A percentile compares a stretch with the other conserved stretches of the same genome.
Evolutionary conservation across 345 rosid species (phyloP).

Genomic region (Salix koriyanagi): DNA sequence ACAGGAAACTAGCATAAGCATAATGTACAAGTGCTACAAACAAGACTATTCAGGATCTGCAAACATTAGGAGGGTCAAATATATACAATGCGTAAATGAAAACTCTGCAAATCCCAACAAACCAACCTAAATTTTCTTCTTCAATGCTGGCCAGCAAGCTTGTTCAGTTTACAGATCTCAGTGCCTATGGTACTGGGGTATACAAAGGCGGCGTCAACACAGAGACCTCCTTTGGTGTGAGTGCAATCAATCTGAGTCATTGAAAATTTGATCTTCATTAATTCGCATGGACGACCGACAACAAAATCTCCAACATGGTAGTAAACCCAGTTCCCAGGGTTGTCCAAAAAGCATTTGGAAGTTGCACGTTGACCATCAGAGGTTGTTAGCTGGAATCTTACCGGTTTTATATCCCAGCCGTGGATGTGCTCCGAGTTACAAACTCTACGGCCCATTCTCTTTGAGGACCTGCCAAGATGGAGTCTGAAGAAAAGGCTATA

Average conservation of each 20-base stretch:
- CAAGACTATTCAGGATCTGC: background rate
- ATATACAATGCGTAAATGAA: background rate
- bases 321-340: constrained; percentile 12
- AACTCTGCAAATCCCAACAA: background rate
- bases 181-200: constrained; percentile 2
- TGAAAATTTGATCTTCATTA: constrained; percentile 15
- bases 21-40: background rate
- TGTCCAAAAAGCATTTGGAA: constrained; percentile 7
- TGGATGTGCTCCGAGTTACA: constrained; percentile 11
- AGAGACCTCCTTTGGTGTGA: constrained; percentile 27
- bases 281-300: background rate
- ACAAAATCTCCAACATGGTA: constrained; percentile 20
- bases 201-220: constrained; percentile 10
- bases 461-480: constrained; percentile 16
- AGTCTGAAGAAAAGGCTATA: constrained; percentile 25
- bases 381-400: constrained; percentile 13
- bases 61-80: background rate
- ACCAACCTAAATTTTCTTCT: background rate
- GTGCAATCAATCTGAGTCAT: constrained; percentile 25
- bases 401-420: constrained; percentile 27
- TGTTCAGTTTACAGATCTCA: background rate
- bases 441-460: constrained; percentile 19
- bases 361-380: constrained; percentile 13
- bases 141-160: background rate
- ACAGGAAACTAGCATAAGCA: background rate